phyloP scores from a whole-genome alignment of 768 basidiomycete species.

The Leccinum truebloodii region DNA sequence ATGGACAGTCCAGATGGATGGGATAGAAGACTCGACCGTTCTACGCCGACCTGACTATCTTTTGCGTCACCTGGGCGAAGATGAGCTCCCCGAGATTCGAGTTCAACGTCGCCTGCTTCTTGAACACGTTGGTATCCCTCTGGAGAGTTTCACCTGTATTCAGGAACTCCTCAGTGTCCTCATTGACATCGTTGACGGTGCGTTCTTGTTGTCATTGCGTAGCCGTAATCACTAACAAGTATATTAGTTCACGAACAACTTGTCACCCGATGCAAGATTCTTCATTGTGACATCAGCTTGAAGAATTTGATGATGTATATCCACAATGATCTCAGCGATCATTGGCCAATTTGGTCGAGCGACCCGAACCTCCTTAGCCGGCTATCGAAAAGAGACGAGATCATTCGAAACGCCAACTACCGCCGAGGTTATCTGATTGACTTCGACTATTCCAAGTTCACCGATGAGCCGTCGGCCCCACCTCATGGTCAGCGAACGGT shows the following conservation, averaged over 20 bases:
- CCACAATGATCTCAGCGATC: background rate
- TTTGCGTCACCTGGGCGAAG: background rate
- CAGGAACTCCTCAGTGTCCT: constrained; percentile 1
- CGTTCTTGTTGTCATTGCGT: background rate
- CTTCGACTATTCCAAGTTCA: constrained; percentile 1
- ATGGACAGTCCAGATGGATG: background rate
- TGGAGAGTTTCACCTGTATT: background rate
- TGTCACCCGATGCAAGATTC: background rate
- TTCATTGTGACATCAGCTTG: background rate
- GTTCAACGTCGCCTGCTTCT: background rate
- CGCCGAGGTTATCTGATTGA: constrained; percentile 4
- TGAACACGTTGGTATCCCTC: background rate
- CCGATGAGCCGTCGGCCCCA: background rate
- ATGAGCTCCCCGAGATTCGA: background rate
- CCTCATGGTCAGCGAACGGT: background rate
- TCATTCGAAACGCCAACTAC: background rate
- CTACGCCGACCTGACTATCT: background rate
- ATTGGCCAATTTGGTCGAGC: background rate
- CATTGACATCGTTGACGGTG: background rate
- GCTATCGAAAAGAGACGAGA: background rate
- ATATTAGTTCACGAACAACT: constrained; percentile 2
- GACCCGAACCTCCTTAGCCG: background rate
- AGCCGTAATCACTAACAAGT: background rate
- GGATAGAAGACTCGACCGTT: background rate
- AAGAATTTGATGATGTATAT: background rate